Percentiles rank a stretch among this genome's conserved stretches.
phyloP scores from a whole-genome alignment of 495 filamentous ascomycete species.

The Aspergillus hancockii region DNA sequence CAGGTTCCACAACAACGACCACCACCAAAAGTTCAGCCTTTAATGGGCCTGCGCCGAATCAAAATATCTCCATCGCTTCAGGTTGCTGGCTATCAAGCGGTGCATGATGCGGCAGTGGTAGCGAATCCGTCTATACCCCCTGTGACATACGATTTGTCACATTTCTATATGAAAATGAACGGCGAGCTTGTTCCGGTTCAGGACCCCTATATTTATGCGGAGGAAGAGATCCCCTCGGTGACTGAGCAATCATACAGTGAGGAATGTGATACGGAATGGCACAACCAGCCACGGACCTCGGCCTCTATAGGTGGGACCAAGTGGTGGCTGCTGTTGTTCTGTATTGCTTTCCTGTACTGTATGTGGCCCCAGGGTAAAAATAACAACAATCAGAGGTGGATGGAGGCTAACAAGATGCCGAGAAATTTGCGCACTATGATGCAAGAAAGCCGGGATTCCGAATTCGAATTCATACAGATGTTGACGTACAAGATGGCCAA shows the following conservation, averaged over 20 bases:
- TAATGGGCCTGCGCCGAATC: neutral
- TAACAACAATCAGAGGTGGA: neutral
- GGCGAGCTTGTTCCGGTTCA: neutral
- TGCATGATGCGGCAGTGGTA: neutral
- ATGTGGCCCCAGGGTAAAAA: neutral
- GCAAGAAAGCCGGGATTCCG: neutral
- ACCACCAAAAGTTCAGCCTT: neutral
- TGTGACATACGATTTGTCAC: neutral
- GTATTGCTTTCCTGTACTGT: neutral
- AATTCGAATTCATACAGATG: conserved; percentile 1
- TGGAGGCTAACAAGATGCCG: neutral
- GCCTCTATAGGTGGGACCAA: neutral
- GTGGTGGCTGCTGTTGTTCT: neutral
- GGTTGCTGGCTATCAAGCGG: neutral
- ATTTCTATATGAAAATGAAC: neutral
- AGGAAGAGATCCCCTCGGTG: neutral
- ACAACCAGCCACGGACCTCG: neutral
- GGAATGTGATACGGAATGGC: neutral
- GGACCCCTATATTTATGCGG: neutral
- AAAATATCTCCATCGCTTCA: neutral
- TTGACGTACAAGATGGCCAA: neutral
- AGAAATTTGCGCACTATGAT: neutral
- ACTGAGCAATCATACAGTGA: neutral
- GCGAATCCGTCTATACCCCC: neutral
- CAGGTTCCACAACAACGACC: neutral